phyloP scores from a whole-genome alignment of 2,329 filamentous ascomycete species.

The Dactylellina sp. region DNA sequence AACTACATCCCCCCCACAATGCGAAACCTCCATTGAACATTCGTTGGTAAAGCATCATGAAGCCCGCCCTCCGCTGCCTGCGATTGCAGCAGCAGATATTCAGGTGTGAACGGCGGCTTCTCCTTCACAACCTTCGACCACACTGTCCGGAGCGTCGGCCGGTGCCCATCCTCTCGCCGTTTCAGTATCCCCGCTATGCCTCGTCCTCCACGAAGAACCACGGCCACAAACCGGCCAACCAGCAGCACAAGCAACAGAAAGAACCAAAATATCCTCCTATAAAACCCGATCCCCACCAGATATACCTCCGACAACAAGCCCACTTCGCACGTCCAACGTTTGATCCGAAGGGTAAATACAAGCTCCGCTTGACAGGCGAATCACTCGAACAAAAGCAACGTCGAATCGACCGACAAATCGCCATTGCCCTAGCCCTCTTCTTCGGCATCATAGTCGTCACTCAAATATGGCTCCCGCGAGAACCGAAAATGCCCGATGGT shows the following conservation, averaged over 20 bases:
- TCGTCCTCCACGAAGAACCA: slow-evolving; percentile 21
- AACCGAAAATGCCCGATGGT: slow-evolving; percentile 34
- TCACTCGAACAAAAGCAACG: slow-evolving; percentile 35
- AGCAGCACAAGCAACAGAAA: slow-evolving; percentile 17
- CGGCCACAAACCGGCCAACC: slow-evolving; percentile 13
- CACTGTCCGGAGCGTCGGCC: slow-evolving; percentile 10
- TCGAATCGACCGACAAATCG: slow-evolving; percentile 43
- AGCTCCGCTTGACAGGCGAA: slow-evolving; percentile 22
- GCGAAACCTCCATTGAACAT: slow-evolving; percentile 2
- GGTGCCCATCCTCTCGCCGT: slow-evolving; percentile 10
- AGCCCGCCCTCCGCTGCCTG: slow-evolving; percentile 43
- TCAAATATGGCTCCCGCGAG: slow-evolving; percentile 50
- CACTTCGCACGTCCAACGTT: slow-evolving; percentile 35
- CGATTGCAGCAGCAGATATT: slow-evolving; percentile 42
- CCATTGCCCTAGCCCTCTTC: slow-evolving; percentile 23
- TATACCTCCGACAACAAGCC: slow-evolving; percentile 40
- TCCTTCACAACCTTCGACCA: slow-evolving; percentile 32
- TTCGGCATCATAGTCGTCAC: slow-evolving; percentile 46
- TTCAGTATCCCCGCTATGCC: slow-evolving; percentile 36
- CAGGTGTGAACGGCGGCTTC: slow-evolving; percentile 32
- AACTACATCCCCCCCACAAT: slow-evolving; percentile 22
- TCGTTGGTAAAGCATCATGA: slow-evolving; percentile 29
- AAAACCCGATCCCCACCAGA: slow-evolving; percentile 50
- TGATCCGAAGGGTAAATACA: slow-evolving; percentile 40
- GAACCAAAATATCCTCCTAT: slow-evolving; percentile 45